Evolutionary conservation across 2,329 filamentous ascomycete species (phyloP), one percentile per base, ranked within the genome.

Genomic region (Colletotrichum brevisporum): DNA sequence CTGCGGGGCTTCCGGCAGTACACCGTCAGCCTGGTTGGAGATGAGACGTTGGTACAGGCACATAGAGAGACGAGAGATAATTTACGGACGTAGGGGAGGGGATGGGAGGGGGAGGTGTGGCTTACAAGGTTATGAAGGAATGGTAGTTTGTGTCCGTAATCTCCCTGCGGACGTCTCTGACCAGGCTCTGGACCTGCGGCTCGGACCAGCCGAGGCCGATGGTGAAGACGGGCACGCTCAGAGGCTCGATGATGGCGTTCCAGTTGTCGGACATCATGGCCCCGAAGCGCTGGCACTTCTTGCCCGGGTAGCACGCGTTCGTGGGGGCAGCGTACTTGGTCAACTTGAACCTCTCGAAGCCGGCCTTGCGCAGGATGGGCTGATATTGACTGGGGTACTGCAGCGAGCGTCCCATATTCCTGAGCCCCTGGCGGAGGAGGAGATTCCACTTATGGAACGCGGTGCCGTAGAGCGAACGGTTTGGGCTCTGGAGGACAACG

Each of bases 111-210:
- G 13, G 10, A 2, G 8, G 31, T 36, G 8, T 16, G 9, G 51
- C 79, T 77, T 71, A 82, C 78, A 82, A 74, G 15, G 79, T 78
- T 76, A 80, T 82, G 70, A 78, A 83, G 0, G 76, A 75, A 51
- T 83, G 82, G 12, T 81, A 76, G 0, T 68, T 67, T 24, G 73
- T 77, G 39, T 82, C 75, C 50, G 69, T 76, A 72, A 83, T 75
- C 31, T 81, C 79, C 1, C 65, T 72, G 18, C 78, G 77, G 16
- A 79, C 78, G 10, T 78, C 75, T 18, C 74, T 71, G 15, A 81
- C 71, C 50, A 81, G 79, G 6, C 76, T 74, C 45, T 78, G 74
- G 0, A 81, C 76, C 53, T 80, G 75, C 6, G 77, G 72, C 12
- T 72, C 52, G 1, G 72, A 72, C 82, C 81, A 83, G 0, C 79